phyloP scores from a whole-genome alignment of 768 basidiomycete genomes.

The Kwoniella sp. region DNA sequence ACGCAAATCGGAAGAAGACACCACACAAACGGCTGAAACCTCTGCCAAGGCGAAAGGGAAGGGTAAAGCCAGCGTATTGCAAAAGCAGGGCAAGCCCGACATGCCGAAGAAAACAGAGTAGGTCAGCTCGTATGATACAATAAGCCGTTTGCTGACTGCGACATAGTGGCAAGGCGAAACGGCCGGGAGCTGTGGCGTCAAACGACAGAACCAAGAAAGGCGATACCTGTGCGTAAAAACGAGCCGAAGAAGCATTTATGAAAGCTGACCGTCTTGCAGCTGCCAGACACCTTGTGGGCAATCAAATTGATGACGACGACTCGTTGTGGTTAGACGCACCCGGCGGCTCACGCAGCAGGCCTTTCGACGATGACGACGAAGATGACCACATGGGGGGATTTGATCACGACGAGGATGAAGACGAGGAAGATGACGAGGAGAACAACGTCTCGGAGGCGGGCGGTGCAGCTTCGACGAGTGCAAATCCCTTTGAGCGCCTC shows the following conservation, averaged over 20 bases:
- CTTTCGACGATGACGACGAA: conserved; percentile 24
- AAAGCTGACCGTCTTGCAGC: conserved; percentile 10
- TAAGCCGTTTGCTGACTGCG: too few relatives aligned
- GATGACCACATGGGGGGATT: conserved; percentile 38
- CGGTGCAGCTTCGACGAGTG: conserved; percentile 32
- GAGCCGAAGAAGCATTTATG: too few relatives aligned
- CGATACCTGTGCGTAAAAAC: conserved; percentile 28
- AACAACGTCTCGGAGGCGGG: conserved; percentile 55
- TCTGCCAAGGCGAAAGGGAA: conserved; percentile 17
- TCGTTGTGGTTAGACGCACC: conserved; percentile 33
- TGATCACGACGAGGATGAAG: conserved; percentile 46
- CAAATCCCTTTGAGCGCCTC: conserved; percentile 33
- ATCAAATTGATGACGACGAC: conserved; percentile 38
- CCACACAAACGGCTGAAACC: conserved; percentile 55
- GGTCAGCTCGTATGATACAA: too few relatives aligned
- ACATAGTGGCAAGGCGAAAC: conserved; percentile 20
- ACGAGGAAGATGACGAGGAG: conserved; percentile 51
- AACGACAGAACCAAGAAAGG: conserved; percentile 37
- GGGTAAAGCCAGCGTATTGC: conserved; percentile 45
- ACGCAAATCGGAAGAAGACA: conserved; percentile 10
- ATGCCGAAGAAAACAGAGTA: conserved; percentile 34
- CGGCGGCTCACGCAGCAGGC: conserved; percentile 8
- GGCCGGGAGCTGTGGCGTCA: conserved; percentile 9
- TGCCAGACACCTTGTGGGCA: conserved; percentile 31
- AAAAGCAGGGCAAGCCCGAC: conserved; percentile 55